Evolutionary conservation across 192 early-diverging fungal genomes (phyloP), one percentile per base, ranked within the genome.

Genomic region (Mortierella claussenii): DNA sequence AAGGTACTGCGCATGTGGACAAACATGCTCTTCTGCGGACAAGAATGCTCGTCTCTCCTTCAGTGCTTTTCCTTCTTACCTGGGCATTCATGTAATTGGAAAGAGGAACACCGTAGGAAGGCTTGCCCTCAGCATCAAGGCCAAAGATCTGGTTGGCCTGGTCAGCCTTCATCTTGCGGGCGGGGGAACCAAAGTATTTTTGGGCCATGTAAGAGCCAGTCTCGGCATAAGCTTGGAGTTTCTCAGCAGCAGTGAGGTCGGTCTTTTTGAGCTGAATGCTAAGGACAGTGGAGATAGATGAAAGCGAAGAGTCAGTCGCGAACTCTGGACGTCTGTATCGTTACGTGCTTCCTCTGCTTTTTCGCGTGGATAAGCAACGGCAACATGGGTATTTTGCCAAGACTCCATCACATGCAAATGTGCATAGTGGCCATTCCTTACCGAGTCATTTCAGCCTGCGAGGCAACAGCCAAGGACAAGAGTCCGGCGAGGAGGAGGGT

Each of bases 31-130:
- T 9, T 28, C 5, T 10, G 27, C 7, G 7, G 17, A 51, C 13
- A 48, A 21, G 8, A 21, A n/a, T 21, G 6, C 5, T 6, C 10
- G 5, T 5, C 9, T 18, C 45, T 20, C 20, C 45, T 47, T n/a
- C 45, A 18, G 5, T 47, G 8, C 45, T 47, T 28, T 51, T 10
- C 28, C 7, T 28, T 11, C 17, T 51, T 76, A 87, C 87, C 79
- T 93, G 91, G 7, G 95, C 97, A 64, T 99, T 97, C 94, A 94
- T 91, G 79, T 89, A 96, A 85, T 97, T 93, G 55, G 93, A 90
- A 33, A 95, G 83, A 15, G 95, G 94, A 31, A 95, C 87, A 44
- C 91, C 92, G 36, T 89, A 88, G 6, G 84, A 55, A 11, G 83
- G 80, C 6, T 71, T 80, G 62, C 88, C 88, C 37, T 86, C 81